Evolutionary conservation across 441 rosid genomes (phyloP), one percentile per base, ranked within the genome.

Genomic region (Melastoma candidum): DNA sequence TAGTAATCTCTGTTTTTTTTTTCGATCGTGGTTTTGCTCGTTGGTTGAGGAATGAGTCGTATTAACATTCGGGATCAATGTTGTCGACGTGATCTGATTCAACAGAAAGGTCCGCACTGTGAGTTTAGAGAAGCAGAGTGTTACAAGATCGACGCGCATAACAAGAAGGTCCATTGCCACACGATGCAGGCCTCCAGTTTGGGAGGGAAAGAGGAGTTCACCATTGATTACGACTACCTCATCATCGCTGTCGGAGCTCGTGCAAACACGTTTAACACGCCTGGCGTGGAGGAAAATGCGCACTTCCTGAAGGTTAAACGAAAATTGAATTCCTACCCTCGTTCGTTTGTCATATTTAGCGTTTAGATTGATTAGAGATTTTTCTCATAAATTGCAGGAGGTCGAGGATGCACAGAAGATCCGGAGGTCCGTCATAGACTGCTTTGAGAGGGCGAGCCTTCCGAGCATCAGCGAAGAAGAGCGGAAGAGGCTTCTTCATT

Each of bases 391-490:
- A 13, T 26, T 39, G 39, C 43, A 62, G 99, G 99, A 94, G 69
- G 88, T 94, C 58, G 97, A 94, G 69, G 99, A 94, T 74, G 97
- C 99, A 26, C 96, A 87, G 68, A 65, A 65, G 64, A 94, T 94
- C 54, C 96, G 99, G 44, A 79, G 75, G 74, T 70, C 67, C 53
- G 92, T 94, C 45, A 77, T 94, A 26, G 92, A 94, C 66, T 68
- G 74, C 58, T 94, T 90, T 67, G 99, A 94, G 76, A 94, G 72
- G 77, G 95, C 99, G 14, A 81, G 82, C 77, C 63, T 90, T 17
- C 99, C 99, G 55, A 77, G 63, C 57, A 54, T 94, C 54, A 94
- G 76, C 22, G 95, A 94, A 17, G 97, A 90, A 58, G 97, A 94
- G 74, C 79, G 94, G 49, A 73, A 70, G 72, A 82, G 74, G 63